A percentile compares a stretch with the other conserved stretches of the same genome.
Evolutionary conservation across 345 rosid species (phyloP).

Genomic region (Acer campestre): DNA sequence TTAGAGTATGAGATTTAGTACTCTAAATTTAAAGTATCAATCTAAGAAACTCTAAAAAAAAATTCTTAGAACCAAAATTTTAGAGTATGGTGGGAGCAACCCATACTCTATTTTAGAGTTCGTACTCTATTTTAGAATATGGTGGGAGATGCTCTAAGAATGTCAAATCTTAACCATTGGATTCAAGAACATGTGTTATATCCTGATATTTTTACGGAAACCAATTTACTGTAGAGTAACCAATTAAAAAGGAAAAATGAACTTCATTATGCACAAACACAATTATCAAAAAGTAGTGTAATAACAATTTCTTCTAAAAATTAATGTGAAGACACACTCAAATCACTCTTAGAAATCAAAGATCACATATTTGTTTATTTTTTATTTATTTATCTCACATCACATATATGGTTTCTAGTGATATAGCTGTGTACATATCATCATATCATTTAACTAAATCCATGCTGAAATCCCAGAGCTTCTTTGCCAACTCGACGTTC

Average conservation of each 20-base stretch:
- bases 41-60: no score
- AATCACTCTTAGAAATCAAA: background rate
- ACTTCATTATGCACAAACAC: background rate
- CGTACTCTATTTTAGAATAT: no score
- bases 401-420: background rate
- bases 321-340: background rate
- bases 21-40: no score
- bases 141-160: no score
- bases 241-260: no score
- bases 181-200: background rate
- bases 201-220: no score
- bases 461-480: background rate
- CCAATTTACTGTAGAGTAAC: no score
- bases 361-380: background rate
- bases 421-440: constrained; percentile 15
- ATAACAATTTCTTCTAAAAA: background rate
- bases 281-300: no score
- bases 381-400: background rate
- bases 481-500: background rate
- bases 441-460: constrained; percentile 3
- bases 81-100: no score
- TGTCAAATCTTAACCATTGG: background rate
- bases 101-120: no score
- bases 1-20: no score
- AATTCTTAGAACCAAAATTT: no score